Conservation (phyloP, 352 stramenopile species). For the Blastocystis sp. region DNA sequence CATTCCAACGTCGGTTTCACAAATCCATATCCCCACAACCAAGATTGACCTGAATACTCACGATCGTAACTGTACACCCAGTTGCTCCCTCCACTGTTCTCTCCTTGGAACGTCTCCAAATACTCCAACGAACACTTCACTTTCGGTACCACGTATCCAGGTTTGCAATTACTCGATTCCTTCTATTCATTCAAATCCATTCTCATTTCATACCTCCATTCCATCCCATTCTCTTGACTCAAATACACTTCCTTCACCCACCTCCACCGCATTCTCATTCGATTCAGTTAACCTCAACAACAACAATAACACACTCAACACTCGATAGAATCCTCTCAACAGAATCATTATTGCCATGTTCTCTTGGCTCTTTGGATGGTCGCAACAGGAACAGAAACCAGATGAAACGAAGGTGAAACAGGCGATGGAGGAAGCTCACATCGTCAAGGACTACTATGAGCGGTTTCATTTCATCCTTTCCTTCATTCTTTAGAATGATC, state of each 20-base stretch:
- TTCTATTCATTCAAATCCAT: constrained; percentile 1
- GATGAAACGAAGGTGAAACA: not conserved
- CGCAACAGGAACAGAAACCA: not conserved
- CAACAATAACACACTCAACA: not conserved
- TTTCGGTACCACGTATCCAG: not conserved
- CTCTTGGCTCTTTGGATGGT: not conserved
- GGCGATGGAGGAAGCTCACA: not conserved
- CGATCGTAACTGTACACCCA: constrained; percentile 29
- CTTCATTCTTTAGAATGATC: not conserved
- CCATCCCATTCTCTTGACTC: too few relatives aligned
- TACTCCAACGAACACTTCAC: constrained; percentile 23
- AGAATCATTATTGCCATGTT: not conserved
- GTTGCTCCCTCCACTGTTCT: not conserved
- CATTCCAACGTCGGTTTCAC: constrained; percentile 15
- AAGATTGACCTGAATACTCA: constrained; percentile 7
- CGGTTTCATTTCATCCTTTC: not conserved
- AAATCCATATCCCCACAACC: constrained; percentile 37
- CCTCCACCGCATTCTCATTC: too few relatives aligned
- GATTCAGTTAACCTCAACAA: too few relatives aligned
- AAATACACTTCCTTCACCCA: too few relatives aligned
- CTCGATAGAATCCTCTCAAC: too few relatives aligned
- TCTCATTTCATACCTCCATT: too few relatives aligned
- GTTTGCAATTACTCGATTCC: not conserved
- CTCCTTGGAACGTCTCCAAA: constrained; percentile 41
- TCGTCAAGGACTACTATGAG: constrained; percentile 15